These are phyloP conservation scores for Pilatotrama ljubarskyi DNA, from an alignment of 768 basidiomycete species.

Conservation along the genomic window DNA sequence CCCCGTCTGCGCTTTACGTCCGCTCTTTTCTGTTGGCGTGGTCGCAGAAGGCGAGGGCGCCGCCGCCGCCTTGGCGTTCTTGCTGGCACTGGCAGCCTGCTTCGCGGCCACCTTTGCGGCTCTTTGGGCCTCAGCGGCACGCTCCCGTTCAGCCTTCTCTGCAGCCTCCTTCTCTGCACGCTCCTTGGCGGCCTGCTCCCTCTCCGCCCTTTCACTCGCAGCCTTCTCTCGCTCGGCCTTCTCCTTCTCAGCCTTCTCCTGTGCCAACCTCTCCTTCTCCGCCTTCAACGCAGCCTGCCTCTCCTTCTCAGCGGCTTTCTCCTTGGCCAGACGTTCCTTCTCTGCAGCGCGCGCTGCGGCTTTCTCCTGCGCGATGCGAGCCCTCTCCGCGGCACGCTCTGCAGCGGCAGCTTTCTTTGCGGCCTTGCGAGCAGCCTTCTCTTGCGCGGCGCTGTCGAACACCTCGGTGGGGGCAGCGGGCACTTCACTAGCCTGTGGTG, in stretches of 20 bases:
- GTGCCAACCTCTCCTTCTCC: conserved; percentile 40
- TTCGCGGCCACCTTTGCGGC: conserved; percentile 20
- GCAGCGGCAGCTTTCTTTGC: conserved; percentile 63
- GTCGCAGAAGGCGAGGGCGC: conserved; percentile 14
- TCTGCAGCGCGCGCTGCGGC: conserved; percentile 54
- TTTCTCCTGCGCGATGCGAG: conserved; percentile 58
- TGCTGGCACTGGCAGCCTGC: conserved; percentile 14
- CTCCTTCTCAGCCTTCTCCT: conserved; percentile 38
- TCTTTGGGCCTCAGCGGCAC: conserved; percentile 25
- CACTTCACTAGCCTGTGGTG: conserved; percentile 33
- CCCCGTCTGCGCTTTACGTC: conserved; percentile 23
- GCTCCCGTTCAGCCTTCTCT: conserved; percentile 33
- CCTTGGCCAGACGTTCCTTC: conserved; percentile 51
- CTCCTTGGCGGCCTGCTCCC: conserved; percentile 36
- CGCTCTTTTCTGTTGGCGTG: conserved; percentile 12
- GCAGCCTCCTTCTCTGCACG: conserved; percentile 32
- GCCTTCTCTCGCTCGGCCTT: conserved; percentile 40
- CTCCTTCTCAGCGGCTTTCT: conserved; percentile 58
- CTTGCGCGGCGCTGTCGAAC: conserved; percentile 37
- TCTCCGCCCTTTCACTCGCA: conserved; percentile 40
- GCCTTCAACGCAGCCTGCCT: conserved; percentile 40
- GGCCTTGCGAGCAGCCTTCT: conserved; percentile 62
- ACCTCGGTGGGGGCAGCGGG: conserved; percentile 14
- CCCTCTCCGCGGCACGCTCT: conserved; percentile 63
- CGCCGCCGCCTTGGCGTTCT: conserved; percentile 27